phyloP scores from a whole-genome alignment of 306 rosid genomes.

The Quercus gilva region DNA sequence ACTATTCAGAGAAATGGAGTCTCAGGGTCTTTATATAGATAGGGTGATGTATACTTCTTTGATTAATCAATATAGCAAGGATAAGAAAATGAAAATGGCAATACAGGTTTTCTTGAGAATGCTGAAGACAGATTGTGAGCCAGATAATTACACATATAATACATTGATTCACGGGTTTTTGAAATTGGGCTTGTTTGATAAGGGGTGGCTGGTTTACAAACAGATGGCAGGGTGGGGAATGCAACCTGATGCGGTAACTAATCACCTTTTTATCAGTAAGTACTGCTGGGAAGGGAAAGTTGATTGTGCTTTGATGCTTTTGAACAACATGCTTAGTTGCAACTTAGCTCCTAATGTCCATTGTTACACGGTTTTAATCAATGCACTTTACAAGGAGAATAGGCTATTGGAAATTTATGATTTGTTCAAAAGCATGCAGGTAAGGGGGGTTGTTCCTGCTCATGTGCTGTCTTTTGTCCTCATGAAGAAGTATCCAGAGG shows the following conservation, averaged over 20 bases:
- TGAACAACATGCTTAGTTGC: conserved; percentile 23
- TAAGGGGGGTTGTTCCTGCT: conserved; percentile 39
- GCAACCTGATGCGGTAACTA: conserved; percentile 34
- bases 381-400: conserved; percentile 34
- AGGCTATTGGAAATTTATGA: conserved; percentile 21
- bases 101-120: conserved; percentile 40
- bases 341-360: conserved; percentile 30
- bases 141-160: conserved; percentile 37
- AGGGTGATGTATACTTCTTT: conserved; percentile 44
- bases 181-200: conserved; percentile 34
- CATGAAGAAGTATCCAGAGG: conserved; percentile 25
- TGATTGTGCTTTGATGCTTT: conserved; percentile 31
- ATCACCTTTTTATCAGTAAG: conserved; percentile 35
- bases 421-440: conserved; percentile 25
- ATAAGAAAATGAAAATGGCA: conserved; percentile 42
- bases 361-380: conserved; percentile 37
- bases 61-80: conserved; percentile 35
- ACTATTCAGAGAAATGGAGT: conserved; percentile 39
- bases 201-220: conserved; percentile 36
- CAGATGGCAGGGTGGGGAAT: conserved; percentile 43
- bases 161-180: conserved; percentile 39
- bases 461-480: conserved; percentile 36
- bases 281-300: conserved; percentile 29
- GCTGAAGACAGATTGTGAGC: conserved; percentile 40
- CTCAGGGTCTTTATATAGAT: conserved; percentile 34